Evolutionary conservation across 202 grass and related monocot genomes (phyloP), one percentile per base, ranked within the genome.

Genomic region (Eragrostis tef): DNA sequence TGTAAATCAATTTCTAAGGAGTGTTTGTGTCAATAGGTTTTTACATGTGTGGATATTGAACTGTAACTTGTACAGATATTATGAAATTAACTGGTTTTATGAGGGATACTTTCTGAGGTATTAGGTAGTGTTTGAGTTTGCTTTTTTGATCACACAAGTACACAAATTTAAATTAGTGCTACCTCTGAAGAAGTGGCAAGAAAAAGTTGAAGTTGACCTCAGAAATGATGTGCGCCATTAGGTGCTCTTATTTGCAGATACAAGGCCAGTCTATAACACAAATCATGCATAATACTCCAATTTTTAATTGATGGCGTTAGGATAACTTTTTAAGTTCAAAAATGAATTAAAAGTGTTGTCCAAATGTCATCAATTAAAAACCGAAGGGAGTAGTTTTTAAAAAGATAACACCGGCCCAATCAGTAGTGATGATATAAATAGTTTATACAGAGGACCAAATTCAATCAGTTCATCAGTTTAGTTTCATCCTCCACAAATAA

Each of bases 1-100:
- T 86, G 72, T 90, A 83, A 58, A 86, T 89, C 13, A 8, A 42
- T 74, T 69, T 15, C 39, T 29, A 56, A 60, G 12, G 46, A 19
- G 42, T 66, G 43, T 67, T 83, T 72, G 53, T 53, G 6, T 51
- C 58, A 64, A 51, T 60, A 74, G 73, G 51, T 81, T 85, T 71
- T 5, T 71, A 48, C 45, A 13, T 70, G 36, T 11, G 63, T 58
- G 59, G n/a, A 64, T 81, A 65, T 16, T 39, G 7, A 36, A n/a
- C 17, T 87, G 51, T 81, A 31, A 62, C 73, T 81, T 70, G 72
- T 3, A 3, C 6, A 80, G 20, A 77, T 44, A 6, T 34, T 59
- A 19, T 81, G 56, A 24, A 60, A 19, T 53, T 63, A 3, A 53
- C 41, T 41, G 13, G 27, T 50, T 79, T 29, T 47, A 45, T 19